Evolutionary conservation across 345 rosid genomes (phyloP).

Genomic region (Hevea brasiliensis): DNA sequence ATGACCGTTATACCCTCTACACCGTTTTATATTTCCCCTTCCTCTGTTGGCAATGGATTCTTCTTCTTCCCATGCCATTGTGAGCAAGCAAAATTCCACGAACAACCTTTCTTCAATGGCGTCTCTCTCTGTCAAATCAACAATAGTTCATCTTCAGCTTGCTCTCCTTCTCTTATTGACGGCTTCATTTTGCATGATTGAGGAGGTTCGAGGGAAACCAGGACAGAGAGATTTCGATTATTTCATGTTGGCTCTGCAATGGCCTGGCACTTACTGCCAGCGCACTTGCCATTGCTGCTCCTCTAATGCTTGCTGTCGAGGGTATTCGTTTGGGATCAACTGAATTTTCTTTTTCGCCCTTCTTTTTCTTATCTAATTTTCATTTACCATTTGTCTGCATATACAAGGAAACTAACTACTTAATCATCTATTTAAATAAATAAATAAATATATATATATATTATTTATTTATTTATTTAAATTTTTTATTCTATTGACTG

Average conservation of each 20-base stretch:
- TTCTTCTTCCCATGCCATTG: too few species aligned
- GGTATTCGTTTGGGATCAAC: constrained; percentile 34
- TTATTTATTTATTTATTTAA: too few species aligned
- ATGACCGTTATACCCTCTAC: constrained; percentile 2
- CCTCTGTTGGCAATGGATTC: too few species aligned
- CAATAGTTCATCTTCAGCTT: not conserved
- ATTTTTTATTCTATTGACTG: too few species aligned
- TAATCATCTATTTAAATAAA: too few species aligned
- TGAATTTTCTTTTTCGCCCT: not conserved
- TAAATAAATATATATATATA: too few species aligned
- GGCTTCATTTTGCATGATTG: constrained; percentile 12
- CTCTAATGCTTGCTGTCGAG: constrained; percentile 80
- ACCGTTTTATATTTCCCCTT: not conserved
- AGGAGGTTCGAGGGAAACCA: constrained; percentile 7
- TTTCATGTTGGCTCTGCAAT: constrained; percentile 72
- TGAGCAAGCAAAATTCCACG: not conserved
- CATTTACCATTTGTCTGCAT: too few species aligned
- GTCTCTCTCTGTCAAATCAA: constrained; percentile 21
- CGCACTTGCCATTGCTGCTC: constrained; percentile 79
- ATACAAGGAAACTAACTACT: too few species aligned
- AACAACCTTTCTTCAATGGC: constrained; percentile 6
- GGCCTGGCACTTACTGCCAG: constrained; percentile 85
- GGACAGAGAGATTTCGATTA: constrained; percentile 87
- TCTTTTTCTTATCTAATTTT: too few species aligned
- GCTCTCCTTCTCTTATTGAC: constrained; percentile 1